Percentiles rank a stretch among this genome's conserved stretches.
Evolutionary conservation across 495 filamentous ascomycete species (phyloP).

Genomic region (Oleoguttula mirabilis): DNA sequence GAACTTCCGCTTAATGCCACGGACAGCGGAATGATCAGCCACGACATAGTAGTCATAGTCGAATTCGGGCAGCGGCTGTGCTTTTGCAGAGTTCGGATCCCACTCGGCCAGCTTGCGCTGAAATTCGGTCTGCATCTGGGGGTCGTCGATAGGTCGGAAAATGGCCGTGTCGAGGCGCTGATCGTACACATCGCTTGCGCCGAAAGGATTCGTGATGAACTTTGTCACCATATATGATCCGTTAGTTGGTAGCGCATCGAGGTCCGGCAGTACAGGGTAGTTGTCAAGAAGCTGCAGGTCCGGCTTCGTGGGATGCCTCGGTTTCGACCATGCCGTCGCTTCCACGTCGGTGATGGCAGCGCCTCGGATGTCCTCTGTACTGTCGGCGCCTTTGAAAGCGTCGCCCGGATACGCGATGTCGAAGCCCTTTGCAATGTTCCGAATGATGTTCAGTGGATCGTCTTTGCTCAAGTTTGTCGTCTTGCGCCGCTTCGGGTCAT

Average conservation of each 20-base stretch:
- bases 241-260: slow-evolving; percentile 76
- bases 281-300: slow-evolving; percentile 64
- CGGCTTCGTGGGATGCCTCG: slow-evolving; percentile 74
- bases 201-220: slow-evolving; percentile 70
- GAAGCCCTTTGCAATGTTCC: slow-evolving; percentile 74
- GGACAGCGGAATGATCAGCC: slow-evolving; percentile 41
- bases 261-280: slow-evolving; percentile 74
- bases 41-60: slow-evolving; percentile 77
- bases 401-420: slow-evolving; percentile 62
- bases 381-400: slow-evolving; percentile 44
- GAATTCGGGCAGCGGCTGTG: slow-evolving; percentile 48
- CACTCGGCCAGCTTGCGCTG: slow-evolving; percentile 41
- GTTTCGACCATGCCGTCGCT: slow-evolving; percentile 54
- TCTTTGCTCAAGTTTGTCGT: slow-evolving; percentile 49
- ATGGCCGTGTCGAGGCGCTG: slow-evolving; percentile 68
- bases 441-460: slow-evolving; percentile 69
- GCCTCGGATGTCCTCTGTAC: slow-evolving; percentile 38
- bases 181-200: slow-evolving; percentile 51
- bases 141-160: slow-evolving; percentile 50
- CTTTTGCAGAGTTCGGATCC: slow-evolving; percentile 48
- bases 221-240: slow-evolving; percentile 81
- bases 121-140: slow-evolving; percentile 32
- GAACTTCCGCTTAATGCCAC: slow-evolving; percentile 61
- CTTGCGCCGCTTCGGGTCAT: slow-evolving; percentile 30
- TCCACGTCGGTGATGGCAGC: slow-evolving; percentile 46